Base-by-base conservation (phyloP, 331 rosid species). In the Rhamnella rubrinervis region DNA sequence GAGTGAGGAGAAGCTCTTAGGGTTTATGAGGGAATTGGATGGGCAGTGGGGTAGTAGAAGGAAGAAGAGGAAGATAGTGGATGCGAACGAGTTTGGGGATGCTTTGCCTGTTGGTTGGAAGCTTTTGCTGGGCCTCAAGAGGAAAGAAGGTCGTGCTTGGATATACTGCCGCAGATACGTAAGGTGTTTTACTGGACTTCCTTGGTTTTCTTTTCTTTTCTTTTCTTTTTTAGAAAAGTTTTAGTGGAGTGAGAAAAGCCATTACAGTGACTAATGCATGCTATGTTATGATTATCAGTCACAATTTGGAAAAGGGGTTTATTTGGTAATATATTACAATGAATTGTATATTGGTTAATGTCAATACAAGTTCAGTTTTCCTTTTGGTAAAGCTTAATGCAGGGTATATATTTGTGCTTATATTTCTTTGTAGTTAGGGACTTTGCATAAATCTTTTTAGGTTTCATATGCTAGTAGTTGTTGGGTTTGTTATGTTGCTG, bases 21-120 rank as follows among this genome's bases (percentile, higher is more conserved):
- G 85, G 38, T 91, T 88, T 76, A 75, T 88, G 87, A 86, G 93
- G 73, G 88, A 85, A 25, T 75, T 91, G 75, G 85, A 60, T 7
- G 97, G 97, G 19, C 85, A 88, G 35, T 91, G 97, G 97, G 97
- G 91, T 0, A 91, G 97, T 64, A 77, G 96, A 76, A 78, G 97
- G 81, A 91, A 77, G 85, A 89, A 79, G 88, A 84, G 97, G 62
- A 84, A 85, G 83, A 85, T 91, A 28, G 97, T 91, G 10, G 96
- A 88, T 3, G 93, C 97, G 0, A 70, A 59, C 1, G 79, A 76
- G 65, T 88, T 91, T 7, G 97, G 96, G 1, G 83, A 88, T 23
- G 75, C 84, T 0, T 75, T 91, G 68, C 97, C 97, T 0, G 37
- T 85, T 2, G 91, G 87, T 19, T 91, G 97, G 97, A 91, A 86